These are phyloP conservation scores for Wickerhamomyces strasburgensis DNA, from an alignment of 805 yeast genomes.

Conservation along the genomic window DNA sequence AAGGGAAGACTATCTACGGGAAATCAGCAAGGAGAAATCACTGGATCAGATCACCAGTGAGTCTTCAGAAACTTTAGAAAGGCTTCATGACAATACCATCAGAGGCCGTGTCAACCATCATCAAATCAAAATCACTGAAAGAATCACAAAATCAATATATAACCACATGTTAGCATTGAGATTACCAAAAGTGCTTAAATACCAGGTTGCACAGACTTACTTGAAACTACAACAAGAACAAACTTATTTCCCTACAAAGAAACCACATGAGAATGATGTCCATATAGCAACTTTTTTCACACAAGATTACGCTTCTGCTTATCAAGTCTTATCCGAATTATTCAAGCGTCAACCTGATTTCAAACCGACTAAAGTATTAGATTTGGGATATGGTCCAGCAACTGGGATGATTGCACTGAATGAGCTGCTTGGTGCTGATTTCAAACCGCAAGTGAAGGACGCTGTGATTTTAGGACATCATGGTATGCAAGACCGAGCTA, in stretches of 20 bases:
- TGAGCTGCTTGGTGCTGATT: slow-evolving; percentile 68
- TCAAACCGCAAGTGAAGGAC: slow-evolving; percentile 58
- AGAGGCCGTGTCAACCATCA: slow-evolving; percentile 46
- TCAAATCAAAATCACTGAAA: slow-evolving; percentile 51
- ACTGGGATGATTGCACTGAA: slow-evolving; percentile 86
- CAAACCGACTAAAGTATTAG: slow-evolving; percentile 63
- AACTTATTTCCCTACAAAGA: slow-evolving; percentile 44
- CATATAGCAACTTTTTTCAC: slow-evolving; percentile 75
- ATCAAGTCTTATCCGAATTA: slow-evolving; percentile 64
- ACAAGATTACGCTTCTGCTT: slow-evolving; percentile 71
- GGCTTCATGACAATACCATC: slow-evolving; percentile 55
- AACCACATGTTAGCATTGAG: slow-evolving; percentile 57
- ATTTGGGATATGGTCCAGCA: slow-evolving; percentile 87
- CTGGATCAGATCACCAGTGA: slow-evolving; percentile 5
- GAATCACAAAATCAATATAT: slow-evolving; percentile 53
- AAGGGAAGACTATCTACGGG: slow-evolving; percentile 30
- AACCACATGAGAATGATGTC: slow-evolving; percentile 62
- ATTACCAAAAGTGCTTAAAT: slow-evolving; percentile 59
- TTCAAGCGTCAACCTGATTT: slow-evolving; percentile 53
- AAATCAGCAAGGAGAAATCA: slow-evolving; percentile 18
- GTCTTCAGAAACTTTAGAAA: slow-evolving; percentile 26
- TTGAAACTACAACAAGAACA: slow-evolving; percentile 46
- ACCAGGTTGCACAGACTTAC: slow-evolving; percentile 54
- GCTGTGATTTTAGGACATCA: slow-evolving; percentile 65
- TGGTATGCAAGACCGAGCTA: slow-evolving; percentile 79